Evolutionary conservation across 305 asterid species (phyloP), one percentile per base, ranked within the genome.

Genomic region (Coffea humblotiana): DNA sequence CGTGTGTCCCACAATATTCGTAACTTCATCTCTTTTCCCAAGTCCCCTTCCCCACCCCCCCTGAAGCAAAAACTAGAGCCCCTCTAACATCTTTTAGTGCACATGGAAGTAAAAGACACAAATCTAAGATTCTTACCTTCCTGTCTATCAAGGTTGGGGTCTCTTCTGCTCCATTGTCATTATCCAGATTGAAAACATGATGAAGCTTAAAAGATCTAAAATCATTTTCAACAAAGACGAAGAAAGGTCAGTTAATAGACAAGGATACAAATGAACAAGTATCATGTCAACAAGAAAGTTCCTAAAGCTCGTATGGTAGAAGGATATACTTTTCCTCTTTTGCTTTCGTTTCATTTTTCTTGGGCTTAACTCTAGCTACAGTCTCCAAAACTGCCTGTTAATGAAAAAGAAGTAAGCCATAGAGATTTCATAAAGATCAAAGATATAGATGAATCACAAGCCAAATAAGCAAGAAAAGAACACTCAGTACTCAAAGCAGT

Each of bases 111-210:
- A 60, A 69, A 23, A 32, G 56, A 11, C 16, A 23, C 56, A 27
- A 40, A 29, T 29, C 15, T 23, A 43, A 58, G 43, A 76, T 74
- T 40, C 6, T 80, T 85, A 94, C 99, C 99, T 94, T 94, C 83
- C 98, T 90, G 85, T 96, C 99, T 21, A 94, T 96, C 83, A 96
- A 84, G 63, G 96, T 96, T 27, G 99, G 98, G 67, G 96, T 94
- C 78, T 94, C 99, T 85, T 96, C 99, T 77, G 93, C 97, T 78
- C 97, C 99, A 78, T 96, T 90, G 90, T 96, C 99, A 82, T 94
- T 96, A 78, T 95, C 98, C 90, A 95, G 88, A 86, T 91, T 92
- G 87, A 96, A 96, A 81, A 96, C 98, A 78, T 92, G 89, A 82
- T 96, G 90, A 85, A 96, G 92, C 79, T 94, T 87, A 84, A 93